Percentiles rank a stretch among this genome's conserved stretches.
Conservation (phyloP, 2,329 filamentous ascomycete genomes). For the Colletotrichum tofieldiae region DNA sequence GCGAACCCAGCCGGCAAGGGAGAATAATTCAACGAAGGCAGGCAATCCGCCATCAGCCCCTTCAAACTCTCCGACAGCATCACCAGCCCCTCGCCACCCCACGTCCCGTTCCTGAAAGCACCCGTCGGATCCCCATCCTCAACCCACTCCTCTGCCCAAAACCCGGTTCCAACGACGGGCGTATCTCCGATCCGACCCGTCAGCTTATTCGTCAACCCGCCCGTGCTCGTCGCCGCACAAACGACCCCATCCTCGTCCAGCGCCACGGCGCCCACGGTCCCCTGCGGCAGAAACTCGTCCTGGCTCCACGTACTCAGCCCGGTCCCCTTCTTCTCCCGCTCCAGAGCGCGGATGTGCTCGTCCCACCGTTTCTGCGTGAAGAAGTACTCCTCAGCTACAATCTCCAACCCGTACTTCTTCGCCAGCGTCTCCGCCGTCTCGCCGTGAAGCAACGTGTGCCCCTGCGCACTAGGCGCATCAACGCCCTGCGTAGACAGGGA, state of each 20-base stretch:
- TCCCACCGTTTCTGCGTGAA: conserved; percentile 86
- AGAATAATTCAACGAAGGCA: conserved; percentile 65
- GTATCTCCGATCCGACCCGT: conserved; percentile 90
- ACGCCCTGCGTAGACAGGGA: conserved; percentile 42
- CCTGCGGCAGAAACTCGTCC: conserved; percentile 82
- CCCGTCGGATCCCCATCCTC: conserved; percentile 60
- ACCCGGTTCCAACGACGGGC: conserved; percentile 86
- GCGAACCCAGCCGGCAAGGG: conserved; percentile 46
- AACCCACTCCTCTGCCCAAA: conserved; percentile 90
- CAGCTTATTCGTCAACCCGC: conserved; percentile 90
- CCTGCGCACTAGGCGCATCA: conserved; percentile 72
- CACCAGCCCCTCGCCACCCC: conserved; percentile 46
- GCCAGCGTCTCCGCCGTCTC: conserved; percentile 80
- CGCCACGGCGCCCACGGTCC: conserved; percentile 87
- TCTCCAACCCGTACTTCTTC: conserved; percentile 76
- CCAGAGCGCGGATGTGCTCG: conserved; percentile 76
- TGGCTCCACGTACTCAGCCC: conserved; percentile 69
- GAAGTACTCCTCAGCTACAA: conserved; percentile 81
- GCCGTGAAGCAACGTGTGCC: conserved; percentile 80
- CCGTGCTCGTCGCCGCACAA: conserved; percentile 78
- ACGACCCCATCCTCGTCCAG: conserved; percentile 83
- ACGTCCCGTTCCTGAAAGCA: conserved; percentile 34
- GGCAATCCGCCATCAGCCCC: conserved; percentile 71
- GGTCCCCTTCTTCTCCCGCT: conserved; percentile 62
- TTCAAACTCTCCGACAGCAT: conserved; percentile 62